Conservation (phyloP, 2,329 filamentous ascomycete species). For the Mycosphaerella arachidis region DNA sequence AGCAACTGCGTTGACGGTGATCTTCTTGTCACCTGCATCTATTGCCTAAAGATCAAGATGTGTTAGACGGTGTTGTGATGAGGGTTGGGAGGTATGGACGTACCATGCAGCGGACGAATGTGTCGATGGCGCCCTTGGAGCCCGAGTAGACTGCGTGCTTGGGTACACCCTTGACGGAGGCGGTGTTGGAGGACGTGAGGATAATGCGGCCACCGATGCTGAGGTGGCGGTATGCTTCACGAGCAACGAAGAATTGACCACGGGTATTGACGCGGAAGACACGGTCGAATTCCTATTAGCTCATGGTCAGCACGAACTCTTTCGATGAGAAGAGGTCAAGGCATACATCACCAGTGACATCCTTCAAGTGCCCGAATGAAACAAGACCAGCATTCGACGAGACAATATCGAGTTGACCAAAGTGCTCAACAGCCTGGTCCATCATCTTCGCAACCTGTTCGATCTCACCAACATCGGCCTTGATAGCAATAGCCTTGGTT, state of each 20-base stretch:
- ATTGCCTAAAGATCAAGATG: constrained; percentile 44
- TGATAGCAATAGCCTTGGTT: constrained; percentile 57
- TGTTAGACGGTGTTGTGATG: not conserved
- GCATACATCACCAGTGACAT: constrained; percentile 42
- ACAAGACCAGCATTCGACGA: constrained; percentile 60
- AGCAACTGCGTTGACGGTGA: constrained; percentile 51
- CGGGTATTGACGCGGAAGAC: constrained; percentile 60
- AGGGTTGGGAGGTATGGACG: not conserved
- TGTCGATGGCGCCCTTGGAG: constrained; percentile 58
- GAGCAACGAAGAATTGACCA: constrained; percentile 59
- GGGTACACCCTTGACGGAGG: constrained; percentile 48
- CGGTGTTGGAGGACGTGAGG: constrained; percentile 50
- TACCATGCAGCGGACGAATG: constrained; percentile 45
- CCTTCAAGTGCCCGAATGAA: constrained; percentile 48
- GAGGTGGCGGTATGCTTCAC: constrained; percentile 51
- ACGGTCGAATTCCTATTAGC: constrained; percentile 50
- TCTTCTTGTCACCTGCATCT: constrained; percentile 41
- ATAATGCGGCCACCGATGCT: constrained; percentile 47
- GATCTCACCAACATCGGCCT: constrained; percentile 62
- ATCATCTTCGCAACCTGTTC: constrained; percentile 59
- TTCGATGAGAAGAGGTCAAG: not conserved
- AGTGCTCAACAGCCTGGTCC: constrained; percentile 55
- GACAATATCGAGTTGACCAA: constrained; percentile 63
- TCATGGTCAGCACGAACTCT: not conserved
- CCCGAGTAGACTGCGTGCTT: constrained; percentile 50